Percentiles rank a stretch among this genome's conserved stretches.
These are phyloP conservation scores for Murraya koenigii DNA, from an alignment of 345 rosid genomes.

Conservation along the genomic window DNA sequence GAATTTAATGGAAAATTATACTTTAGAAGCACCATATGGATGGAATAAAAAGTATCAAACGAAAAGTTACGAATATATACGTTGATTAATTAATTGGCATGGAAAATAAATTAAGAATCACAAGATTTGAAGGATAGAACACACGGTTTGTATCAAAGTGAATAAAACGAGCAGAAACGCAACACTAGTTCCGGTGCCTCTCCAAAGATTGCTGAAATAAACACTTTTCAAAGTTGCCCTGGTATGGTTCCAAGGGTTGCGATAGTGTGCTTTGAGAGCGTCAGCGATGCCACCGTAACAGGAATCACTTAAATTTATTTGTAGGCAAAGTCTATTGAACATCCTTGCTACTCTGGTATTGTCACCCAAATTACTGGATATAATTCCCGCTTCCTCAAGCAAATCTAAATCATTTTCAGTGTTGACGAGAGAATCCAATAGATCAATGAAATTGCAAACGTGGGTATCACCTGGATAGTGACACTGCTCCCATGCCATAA, in stretches of 20 bases:
- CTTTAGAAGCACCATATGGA: too few species aligned
- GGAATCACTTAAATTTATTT: neutral
- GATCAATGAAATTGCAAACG: constrained; percentile 1
- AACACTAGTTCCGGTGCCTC: constrained; percentile 13
- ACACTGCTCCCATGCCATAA: constrained; percentile 17
- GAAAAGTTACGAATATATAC: too few species aligned
- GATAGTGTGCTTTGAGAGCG: neutral
- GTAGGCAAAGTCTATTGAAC: constrained; percentile 7
- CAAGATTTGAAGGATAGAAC: too few species aligned
- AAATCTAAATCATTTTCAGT: constrained; percentile 14
- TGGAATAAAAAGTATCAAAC: too few species aligned
- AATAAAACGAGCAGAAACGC: neutral
- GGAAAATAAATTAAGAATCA: too few species aligned
- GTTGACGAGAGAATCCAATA: neutral
- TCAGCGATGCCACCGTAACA: neutral
- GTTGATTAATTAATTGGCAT: too few species aligned
- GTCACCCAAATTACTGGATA: neutral
- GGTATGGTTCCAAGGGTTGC: neutral
- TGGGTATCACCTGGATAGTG: neutral
- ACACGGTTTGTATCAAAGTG: too few species aligned
- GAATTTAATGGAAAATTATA: too few species aligned
- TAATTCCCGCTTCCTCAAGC: constrained; percentile 8
- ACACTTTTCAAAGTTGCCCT: constrained; percentile 5
- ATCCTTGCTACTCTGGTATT: neutral
- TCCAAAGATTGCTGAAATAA: constrained; percentile 15